Conservation (phyloP, 108 stramenopile genomes). For the Seminavis robusta region DNA sequence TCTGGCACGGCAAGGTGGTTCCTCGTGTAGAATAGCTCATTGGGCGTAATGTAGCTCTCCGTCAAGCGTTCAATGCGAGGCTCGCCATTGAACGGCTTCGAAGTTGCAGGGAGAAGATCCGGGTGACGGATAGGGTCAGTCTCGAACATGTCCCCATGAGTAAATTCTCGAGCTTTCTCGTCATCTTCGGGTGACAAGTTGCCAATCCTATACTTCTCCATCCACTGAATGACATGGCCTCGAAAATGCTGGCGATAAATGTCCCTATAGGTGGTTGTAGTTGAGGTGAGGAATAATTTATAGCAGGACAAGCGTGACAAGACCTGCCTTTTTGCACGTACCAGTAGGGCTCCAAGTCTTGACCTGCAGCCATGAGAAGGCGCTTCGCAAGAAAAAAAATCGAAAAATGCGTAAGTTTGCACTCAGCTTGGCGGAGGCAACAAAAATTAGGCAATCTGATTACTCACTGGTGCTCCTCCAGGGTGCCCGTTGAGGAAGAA, state of each 20-base stretch:
- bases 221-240: constrained; percentile 36
- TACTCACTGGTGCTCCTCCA: constrained; percentile 36
- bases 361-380: constrained; percentile 78
- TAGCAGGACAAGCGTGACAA: too few relatives aligned
- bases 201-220: constrained; percentile 41
- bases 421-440: too few relatives aligned
- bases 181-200: constrained; percentile 31
- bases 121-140: constrained; percentile 61
- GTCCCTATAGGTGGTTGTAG: too few relatives aligned
- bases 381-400: too few relatives aligned
- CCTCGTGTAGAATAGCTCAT: constrained; percentile 68
- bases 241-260: constrained; percentile 48
- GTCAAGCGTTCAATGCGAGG: constrained; percentile 56
- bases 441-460: too few relatives aligned
- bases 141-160: constrained; percentile 37
- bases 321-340: too few relatives aligned
- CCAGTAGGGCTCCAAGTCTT: constrained; percentile 80
- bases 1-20: constrained; percentile 81
- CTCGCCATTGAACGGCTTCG: constrained; percentile 74
- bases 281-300: too few relatives aligned
- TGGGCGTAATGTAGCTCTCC: constrained; percentile 71
- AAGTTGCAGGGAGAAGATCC: constrained; percentile 27
- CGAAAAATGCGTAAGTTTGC: too few relatives aligned
- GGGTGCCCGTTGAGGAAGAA: constrained; percentile 50
- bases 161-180: constrained; percentile 9